phyloP scores from a whole-genome alignment of 176 grass and related monocot genomes.

The Canna indica region DNA sequence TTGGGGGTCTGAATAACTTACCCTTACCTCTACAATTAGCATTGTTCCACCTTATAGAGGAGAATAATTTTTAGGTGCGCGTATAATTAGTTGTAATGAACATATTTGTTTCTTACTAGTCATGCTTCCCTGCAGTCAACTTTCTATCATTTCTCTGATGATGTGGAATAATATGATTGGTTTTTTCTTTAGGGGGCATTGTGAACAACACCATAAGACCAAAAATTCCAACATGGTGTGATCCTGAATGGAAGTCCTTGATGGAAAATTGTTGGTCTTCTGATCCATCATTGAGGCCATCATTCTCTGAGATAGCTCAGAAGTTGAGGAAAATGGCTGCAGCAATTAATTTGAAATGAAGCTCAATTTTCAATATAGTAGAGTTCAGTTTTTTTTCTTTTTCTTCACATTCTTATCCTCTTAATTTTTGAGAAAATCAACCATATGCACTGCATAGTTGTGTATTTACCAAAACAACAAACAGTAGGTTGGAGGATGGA shows the following conservation, averaged over 20 bases:
- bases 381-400: neutral
- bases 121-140: neutral
- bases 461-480: neutral
- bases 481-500: neutral
- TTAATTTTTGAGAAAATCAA: neutral
- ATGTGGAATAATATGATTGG: neutral
- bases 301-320: conserved; percentile 20
- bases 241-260: conserved; percentile 19
- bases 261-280: conserved; percentile 26
- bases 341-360: conserved; percentile 18
- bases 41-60: neutral
- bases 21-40: neutral
- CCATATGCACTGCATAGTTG: neutral
- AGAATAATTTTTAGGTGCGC: neutral
- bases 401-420: neutral
- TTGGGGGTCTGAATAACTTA: neutral
- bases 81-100: neutral
- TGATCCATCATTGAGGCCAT: conserved; percentile 16
- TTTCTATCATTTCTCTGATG: neutral
- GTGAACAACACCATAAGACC: conserved; percentile 11
- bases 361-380: neutral
- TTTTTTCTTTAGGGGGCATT: conserved; percentile 10
- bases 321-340: conserved; percentile 15
- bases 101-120: neutral
- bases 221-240: conserved; percentile 16